Conservation (phyloP, 306 rosid species). For the Ochetophila trinervis region DNA sequence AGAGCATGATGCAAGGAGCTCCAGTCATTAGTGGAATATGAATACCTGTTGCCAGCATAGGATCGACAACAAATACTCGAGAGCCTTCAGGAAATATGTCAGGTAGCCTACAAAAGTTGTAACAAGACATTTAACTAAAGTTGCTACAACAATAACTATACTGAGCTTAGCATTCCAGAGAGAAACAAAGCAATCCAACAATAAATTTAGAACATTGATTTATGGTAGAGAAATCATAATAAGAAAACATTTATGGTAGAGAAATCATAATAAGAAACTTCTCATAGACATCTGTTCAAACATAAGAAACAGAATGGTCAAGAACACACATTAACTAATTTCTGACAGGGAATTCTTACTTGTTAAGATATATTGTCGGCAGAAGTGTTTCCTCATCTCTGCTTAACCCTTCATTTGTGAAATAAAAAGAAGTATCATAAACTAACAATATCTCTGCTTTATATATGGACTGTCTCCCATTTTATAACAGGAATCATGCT, state of each 20-base stretch:
- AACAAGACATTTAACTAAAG: conserved; percentile 2
- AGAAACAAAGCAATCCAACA: background rate
- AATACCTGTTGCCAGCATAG: conserved; percentile 93
- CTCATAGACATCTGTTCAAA: background rate
- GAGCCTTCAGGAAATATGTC: conserved; percentile 68
- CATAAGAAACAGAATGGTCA: background rate
- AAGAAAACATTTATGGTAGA: background rate
- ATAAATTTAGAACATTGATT: background rate
- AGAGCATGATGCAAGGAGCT: conserved; percentile 12
- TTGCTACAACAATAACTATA: background rate
- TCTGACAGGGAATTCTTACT: conserved; percentile 45
- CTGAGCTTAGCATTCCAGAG: background rate
- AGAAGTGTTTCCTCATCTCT: conserved; percentile 89
- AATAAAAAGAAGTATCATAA: conserved; percentile 7
- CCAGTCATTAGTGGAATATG: conserved; percentile 18
- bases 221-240: background rate
- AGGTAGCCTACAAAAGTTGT: conserved; percentile 59
- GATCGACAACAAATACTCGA: conserved; percentile 81
- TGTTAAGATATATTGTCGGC: conserved; percentile 79
- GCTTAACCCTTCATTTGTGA: conserved; percentile 53
- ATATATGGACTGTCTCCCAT: too few species aligned
- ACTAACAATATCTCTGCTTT: too few species aligned
- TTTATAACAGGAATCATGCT: too few species aligned
- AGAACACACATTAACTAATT: background rate
- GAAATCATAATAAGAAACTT: background rate